phyloP scores from a whole-genome alignment of 2,329 filamentous ascomycete species.

The Beauveria varroae region DNA sequence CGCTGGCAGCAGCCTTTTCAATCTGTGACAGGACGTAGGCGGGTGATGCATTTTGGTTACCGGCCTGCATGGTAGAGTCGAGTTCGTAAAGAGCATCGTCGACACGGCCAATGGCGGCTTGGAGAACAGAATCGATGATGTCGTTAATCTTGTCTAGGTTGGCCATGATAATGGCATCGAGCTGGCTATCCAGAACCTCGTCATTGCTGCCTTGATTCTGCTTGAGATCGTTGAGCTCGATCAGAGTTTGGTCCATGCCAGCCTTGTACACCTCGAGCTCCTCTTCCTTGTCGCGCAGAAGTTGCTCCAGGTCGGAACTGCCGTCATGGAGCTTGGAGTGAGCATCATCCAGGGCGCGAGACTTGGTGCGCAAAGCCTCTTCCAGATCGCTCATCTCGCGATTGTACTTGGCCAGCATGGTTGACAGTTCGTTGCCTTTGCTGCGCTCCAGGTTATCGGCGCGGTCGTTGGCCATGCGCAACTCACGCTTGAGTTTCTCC shows the following conservation, averaged over 20 bases:
- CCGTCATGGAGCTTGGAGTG: slow-evolving; percentile 72
- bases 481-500: slow-evolving; percentile 88
- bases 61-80: slow-evolving; percentile 95
- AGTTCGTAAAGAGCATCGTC: slow-evolving; percentile 96
- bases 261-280: slow-evolving; percentile 98
- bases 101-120: slow-evolving; percentile 85
- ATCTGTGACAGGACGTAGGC: slow-evolving; percentile 94
- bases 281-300: slow-evolving; percentile 89
- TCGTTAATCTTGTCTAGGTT: slow-evolving; percentile 93
- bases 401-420: slow-evolving; percentile 93
- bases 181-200: slow-evolving; percentile 76
- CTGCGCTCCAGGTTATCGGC: slow-evolving; percentile 86
- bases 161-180: slow-evolving; percentile 79
- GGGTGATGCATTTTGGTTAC: slow-evolving; percentile 95
- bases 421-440: slow-evolving; percentile 91
- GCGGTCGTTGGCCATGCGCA: slow-evolving; percentile 83
- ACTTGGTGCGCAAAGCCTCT: slow-evolving; percentile 84
- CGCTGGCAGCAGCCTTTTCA: slow-evolving; percentile 88
- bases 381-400: slow-evolving; percentile 95
- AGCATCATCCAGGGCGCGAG: slow-evolving; percentile 75
- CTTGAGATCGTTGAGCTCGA: slow-evolving; percentile 86
- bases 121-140: slow-evolving; percentile 93
- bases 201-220: slow-evolving; percentile 69
- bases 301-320: slow-evolving; percentile 75
- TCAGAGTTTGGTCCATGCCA: slow-evolving; percentile 90